Evolutionary conservation across 1,139 yeast species (phyloP).

Genomic region (Blastobotrys apis): DNA sequence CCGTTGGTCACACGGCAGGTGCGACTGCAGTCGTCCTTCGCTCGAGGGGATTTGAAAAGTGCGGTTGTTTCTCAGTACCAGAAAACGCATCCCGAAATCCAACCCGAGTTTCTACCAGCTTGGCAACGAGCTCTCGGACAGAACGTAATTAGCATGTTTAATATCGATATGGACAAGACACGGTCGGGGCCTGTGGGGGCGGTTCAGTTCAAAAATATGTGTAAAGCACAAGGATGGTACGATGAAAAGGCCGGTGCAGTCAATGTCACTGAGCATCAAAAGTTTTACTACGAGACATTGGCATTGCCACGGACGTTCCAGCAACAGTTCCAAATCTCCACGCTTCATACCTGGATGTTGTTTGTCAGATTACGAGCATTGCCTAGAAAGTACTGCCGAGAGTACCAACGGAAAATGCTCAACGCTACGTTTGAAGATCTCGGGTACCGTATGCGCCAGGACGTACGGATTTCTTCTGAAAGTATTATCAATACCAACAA

Average conservation of each 20-base stretch:
- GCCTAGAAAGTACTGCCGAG: slow-evolving; percentile 84
- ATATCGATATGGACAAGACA: slow-evolving; percentile 84
- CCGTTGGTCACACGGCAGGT: neutral
- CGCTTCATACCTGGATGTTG: slow-evolving; percentile 88
- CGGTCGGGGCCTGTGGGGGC: slow-evolving; percentile 96
- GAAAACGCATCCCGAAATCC: slow-evolving; percentile 10
- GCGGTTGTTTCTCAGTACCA: slow-evolving; percentile 5
- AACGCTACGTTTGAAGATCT: slow-evolving; percentile 88
- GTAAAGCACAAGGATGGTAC: slow-evolving; percentile 77
- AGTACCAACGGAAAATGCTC: slow-evolving; percentile 87
- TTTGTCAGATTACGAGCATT: slow-evolving; percentile 93
- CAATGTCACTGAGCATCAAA: slow-evolving; percentile 27
- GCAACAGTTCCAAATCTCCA: slow-evolving; percentile 92
- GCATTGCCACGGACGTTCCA: slow-evolving; percentile 81
- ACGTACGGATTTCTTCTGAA: slow-evolving; percentile 78
- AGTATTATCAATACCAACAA: slow-evolving; percentile 79
- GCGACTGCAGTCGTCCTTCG: slow-evolving; percentile 12
- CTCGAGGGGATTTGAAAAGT: slow-evolving; percentile 13
- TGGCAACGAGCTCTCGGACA: slow-evolving; percentile 77
- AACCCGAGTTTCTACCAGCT: slow-evolving; percentile 53
- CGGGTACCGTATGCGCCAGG: slow-evolving; percentile 79
- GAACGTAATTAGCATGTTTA: slow-evolving; percentile 57
- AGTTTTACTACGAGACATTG: slow-evolving; percentile 60
- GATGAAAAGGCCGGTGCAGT: slow-evolving; percentile 8
- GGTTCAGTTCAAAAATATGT: slow-evolving; percentile 75